phyloP scores from a whole-genome alignment of 2,329 filamentous ascomycete genomes.

The Fusarium stilboides region DNA sequence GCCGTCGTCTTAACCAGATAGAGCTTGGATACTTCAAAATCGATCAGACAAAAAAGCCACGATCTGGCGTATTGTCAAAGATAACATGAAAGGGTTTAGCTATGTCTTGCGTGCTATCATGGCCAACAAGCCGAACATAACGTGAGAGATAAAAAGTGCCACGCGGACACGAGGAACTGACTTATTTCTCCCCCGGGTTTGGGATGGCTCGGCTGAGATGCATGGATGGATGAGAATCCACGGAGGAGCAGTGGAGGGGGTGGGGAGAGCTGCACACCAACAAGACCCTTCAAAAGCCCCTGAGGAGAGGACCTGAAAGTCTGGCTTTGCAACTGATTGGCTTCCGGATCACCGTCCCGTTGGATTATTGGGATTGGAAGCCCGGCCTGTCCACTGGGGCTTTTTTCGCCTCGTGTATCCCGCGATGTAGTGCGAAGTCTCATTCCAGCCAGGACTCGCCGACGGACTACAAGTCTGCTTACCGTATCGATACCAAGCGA shows the following conservation, averaged over 20 bases:
- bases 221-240: constrained; percentile 17
- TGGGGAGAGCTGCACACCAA: constrained; percentile 31
- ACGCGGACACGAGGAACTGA: constrained; percentile 41
- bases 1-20: not conserved
- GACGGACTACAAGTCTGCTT: constrained; percentile 25
- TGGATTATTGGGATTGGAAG: constrained; percentile 24
- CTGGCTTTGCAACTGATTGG: constrained; percentile 31
- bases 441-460: constrained; percentile 40
- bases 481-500: constrained; percentile 25
- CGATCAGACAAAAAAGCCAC: constrained; percentile 8
- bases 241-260: constrained; percentile 8
- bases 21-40: not conserved
- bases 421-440: constrained; percentile 26
- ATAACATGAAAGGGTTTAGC: constrained; percentile 4
- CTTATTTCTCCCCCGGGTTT: constrained; percentile 27
- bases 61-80: constrained; percentile 2
- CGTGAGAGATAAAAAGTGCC: constrained; percentile 35
- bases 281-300: constrained; percentile 34
- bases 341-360: constrained; percentile 38
- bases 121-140: not conserved
- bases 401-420: constrained; percentile 36
- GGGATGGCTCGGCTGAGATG: constrained; percentile 36
- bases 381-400: constrained; percentile 23
- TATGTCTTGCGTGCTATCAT: constrained; percentile 4
- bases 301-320: constrained; percentile 18